These are phyloP conservation scores for Geosmithia flava DNA, from an alignment of 2,329 filamentous ascomycete species.

Conservation along the genomic window DNA sequence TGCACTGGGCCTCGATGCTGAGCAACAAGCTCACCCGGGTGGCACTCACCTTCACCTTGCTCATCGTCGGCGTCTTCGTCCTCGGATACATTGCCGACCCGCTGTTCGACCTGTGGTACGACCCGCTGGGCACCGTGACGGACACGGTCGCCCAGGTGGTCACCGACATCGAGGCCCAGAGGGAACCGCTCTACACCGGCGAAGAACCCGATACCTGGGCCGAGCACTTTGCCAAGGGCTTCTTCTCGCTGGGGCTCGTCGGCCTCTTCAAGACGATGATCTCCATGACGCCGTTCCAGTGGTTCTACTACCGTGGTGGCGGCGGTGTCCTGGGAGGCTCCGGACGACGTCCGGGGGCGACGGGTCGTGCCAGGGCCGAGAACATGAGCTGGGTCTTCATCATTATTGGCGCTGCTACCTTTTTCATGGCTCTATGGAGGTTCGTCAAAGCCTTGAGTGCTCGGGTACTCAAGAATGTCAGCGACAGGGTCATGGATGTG, in stretches of 20 bases:
- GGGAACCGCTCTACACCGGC: constrained; percentile 18
- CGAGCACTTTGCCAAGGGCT: constrained; percentile 78
- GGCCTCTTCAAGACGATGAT: constrained; percentile 75
- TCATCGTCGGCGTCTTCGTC: constrained; percentile 61
- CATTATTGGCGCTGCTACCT: constrained; percentile 66
- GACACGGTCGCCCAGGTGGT: constrained; percentile 34
- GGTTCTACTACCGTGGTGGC: constrained; percentile 60
- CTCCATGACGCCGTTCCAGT: constrained; percentile 62
- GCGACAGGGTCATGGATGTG: constrained; percentile 76
- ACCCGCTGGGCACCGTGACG: constrained; percentile 54
- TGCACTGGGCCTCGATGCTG: constrained; percentile 62
- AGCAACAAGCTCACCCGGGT: constrained; percentile 57
- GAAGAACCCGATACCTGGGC: constrained; percentile 52
- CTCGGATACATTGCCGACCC: constrained; percentile 90
- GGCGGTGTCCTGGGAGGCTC: constrained; percentile 34
- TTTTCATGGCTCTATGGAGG: constrained; percentile 77
- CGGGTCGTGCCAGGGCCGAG: constrained; percentile 65
- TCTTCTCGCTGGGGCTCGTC: constrained; percentile 79
- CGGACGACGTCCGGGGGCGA: constrained; percentile 40
- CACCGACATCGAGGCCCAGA: constrained; percentile 24
- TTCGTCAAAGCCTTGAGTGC: constrained; percentile 63
- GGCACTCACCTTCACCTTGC: constrained; percentile 56
- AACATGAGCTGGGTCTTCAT: constrained; percentile 72
- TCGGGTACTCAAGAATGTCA: constrained; percentile 61
- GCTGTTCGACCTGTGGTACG: constrained; percentile 78